These are phyloP conservation scores for Lyophyllum semitale DNA, from an alignment of 768 basidiomycete genomes.

Conservation along the genomic window DNA sequence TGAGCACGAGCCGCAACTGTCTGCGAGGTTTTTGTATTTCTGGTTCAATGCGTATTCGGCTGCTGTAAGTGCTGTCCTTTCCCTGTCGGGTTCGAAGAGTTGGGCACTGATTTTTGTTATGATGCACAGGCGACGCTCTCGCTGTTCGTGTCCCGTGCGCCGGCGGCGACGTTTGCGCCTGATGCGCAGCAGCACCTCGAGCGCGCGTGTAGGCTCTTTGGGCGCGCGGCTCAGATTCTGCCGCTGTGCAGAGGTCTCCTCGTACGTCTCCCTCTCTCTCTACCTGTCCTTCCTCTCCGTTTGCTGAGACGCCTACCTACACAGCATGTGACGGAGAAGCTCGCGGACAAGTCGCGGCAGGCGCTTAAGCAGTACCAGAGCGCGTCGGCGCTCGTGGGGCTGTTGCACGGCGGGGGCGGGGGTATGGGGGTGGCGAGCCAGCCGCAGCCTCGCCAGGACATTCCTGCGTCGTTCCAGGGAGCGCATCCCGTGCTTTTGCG, in stretches of 20 bases:
- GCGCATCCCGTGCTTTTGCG: constrained; percentile 35
- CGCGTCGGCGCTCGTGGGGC: constrained; percentile 1
- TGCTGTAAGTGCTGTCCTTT: constrained; percentile 46
- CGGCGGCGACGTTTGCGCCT: constrained; percentile 55
- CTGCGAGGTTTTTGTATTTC: constrained; percentile 66
- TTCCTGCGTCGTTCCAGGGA: constrained; percentile 35
- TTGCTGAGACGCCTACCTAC: not conserved
- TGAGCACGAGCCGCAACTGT: constrained; percentile 59
- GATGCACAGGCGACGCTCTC: constrained; percentile 58
- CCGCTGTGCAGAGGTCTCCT: constrained; percentile 62
- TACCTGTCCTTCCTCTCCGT: not conserved
- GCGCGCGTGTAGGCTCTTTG: constrained; percentile 56
- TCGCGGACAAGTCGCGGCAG: constrained; percentile 51
- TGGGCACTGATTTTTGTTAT: not conserved
- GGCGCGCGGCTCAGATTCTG: constrained; percentile 56
- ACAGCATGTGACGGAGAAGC: constrained; percentile 34
- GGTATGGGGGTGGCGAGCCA: not conserved
- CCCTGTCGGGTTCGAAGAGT: too few relatives aligned
- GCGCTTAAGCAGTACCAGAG: constrained; percentile 39
- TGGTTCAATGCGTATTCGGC: constrained; percentile 80
- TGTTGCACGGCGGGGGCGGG: not conserved
- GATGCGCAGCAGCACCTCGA: constrained; percentile 65
- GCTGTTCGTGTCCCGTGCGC: constrained; percentile 63
- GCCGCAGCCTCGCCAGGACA: not conserved
- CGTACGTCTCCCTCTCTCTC: constrained; percentile 35